These are phyloP conservation scores for Flaveria robusta DNA, from an alignment of 129 eudicot species.

Conservation along the genomic window DNA sequence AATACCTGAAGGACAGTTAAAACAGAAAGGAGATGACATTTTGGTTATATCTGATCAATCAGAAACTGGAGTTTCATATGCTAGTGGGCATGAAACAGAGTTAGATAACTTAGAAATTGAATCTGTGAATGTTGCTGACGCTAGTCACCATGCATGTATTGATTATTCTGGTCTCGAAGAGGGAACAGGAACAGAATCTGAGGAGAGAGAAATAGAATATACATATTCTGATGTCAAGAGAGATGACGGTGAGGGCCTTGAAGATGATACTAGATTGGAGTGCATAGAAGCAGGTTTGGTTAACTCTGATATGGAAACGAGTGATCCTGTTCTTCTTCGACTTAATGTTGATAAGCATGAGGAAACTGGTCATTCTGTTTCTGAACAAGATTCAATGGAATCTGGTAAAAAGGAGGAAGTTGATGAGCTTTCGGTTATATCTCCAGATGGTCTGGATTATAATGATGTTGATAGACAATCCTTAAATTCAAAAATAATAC, in stretches of 20 bases:
- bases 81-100: conserved; percentile 10
- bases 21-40: conserved; percentile 31
- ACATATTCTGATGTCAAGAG: conserved; percentile 22
- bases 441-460: conserved; percentile 24
- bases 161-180: conserved; percentile 21
- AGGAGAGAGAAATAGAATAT: conserved; percentile 30
- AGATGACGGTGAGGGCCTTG: conserved; percentile 24
- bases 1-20: conserved; percentile 32
- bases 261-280: conserved; percentile 30
- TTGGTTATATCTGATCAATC: conserved; percentile 39
- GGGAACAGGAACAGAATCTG: conserved; percentile 25
- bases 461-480: conserved; percentile 16
- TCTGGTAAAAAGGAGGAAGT: conserved; percentile 29
- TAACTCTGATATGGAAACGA: conserved; percentile 16
- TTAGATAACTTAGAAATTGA: conserved; percentile 8
- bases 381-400: conserved; percentile 26
- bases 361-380: conserved; percentile 25
- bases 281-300: conserved; percentile 26
- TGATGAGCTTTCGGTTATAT: conserved; percentile 22
- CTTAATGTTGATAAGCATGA: conserved; percentile 18
- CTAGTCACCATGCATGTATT: background rate
- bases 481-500: conserved; percentile 10
- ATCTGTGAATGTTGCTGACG: conserved; percentile 33
- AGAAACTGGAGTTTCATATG: conserved; percentile 28
- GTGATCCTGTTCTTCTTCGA: conserved; percentile 17